Base-by-base conservation (phyloP, 2,329 filamentous ascomycete species). In the Pestalotiopsis sp. region DNA sequence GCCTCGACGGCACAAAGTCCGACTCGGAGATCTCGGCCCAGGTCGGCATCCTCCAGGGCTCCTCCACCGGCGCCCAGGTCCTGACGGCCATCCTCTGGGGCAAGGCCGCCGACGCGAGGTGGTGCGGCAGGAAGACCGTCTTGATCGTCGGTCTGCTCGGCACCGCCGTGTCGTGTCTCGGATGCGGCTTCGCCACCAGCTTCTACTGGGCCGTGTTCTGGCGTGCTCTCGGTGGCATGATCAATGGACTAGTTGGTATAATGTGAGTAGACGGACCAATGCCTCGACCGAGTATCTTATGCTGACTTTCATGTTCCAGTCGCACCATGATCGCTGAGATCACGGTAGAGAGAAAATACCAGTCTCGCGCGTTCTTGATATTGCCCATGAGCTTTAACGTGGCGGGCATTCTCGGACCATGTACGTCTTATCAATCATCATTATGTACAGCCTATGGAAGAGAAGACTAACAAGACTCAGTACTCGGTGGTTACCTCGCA, bases 1-100 rank as follows among this genome's bases (percentile, higher is more conserved):
- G 88, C 4, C 92, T 94, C 76, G 78, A 83, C 69, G 85, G 85
- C 2, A 87, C 85, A 0, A 77, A 87, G 14, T 82, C 85, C 17
- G 84, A 87, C 67, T 77, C 83, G 27, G 78, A 82, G 61, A 91
- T 93, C 68, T 89, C 92, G 0, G 85, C 85, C 4, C 91, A 93
- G 75, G 91, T 90, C 0, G 92, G 92, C 31, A 82, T 93, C 23
- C 81, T 94, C 31, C 90, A 92, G 67, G 92, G 89, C 17, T 88
- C 89, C 31, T 94, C 94, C 75, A 92, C 92, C 0, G 90, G 89
- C 4, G 90, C 91, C 0, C 92, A 94, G 74, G 93, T 93, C 69
- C 77, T 91, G 23, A 94, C 92, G 0, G 91, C 91, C 0, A 88
- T 94, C 63, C 83, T 91, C 70, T 94, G 92, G 92, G 92, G 92